Base-by-base conservation (phyloP, 768 basidiomycete genomes). In the Lactarius vividus region DNA sequence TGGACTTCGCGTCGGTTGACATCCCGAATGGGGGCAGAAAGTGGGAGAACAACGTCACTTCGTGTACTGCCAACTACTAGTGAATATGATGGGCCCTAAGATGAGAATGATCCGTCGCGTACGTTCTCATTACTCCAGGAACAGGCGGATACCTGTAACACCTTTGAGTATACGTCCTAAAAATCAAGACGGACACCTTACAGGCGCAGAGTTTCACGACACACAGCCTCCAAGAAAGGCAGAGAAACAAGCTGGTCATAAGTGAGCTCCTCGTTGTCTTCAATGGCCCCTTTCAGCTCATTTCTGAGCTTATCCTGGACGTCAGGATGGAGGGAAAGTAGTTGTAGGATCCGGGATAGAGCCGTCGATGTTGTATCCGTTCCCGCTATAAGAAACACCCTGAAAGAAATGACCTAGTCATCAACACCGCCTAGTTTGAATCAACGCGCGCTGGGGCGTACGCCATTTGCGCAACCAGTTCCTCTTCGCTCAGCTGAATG, bases 221-320 rank as follows among this genome's bases (percentile, higher is more conserved):
- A 74, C 20, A 80, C 69, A 0, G 75, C 77, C 61, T 79, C 78
- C 39, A 79, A 70, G 46, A 74, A 75, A 8, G 76, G 76, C 15
- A 78, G 69, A 2, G 59, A 57, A 4, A 75, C 72, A 9, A 78
- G 62, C 20, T 74, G 71, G 54, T 78, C 77, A 65, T 78, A 75
- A 0, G 58, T 52, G 16, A 78, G 37, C 49, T 75, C 73, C 4
- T 69, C 73, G 42, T 69, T 58, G 52, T 72, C 70, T 26, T 57
- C 58, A 7, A 26, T 42, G 0, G 71, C 72, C 1, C 37, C 54
- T 16, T 28, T 53, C 52, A 53, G 18, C 9, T 44, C 42, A 2
- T 44, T n/a, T 44, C 42, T n/a, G 42, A 44, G 42, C 20, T 18
- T 44, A 44, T 44, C 42, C 42, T 44, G 42, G 42, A 8, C 20